phyloP scores from a whole-genome alignment of 208 protist species.

The Acanthamoeba comandoni region DNA sequence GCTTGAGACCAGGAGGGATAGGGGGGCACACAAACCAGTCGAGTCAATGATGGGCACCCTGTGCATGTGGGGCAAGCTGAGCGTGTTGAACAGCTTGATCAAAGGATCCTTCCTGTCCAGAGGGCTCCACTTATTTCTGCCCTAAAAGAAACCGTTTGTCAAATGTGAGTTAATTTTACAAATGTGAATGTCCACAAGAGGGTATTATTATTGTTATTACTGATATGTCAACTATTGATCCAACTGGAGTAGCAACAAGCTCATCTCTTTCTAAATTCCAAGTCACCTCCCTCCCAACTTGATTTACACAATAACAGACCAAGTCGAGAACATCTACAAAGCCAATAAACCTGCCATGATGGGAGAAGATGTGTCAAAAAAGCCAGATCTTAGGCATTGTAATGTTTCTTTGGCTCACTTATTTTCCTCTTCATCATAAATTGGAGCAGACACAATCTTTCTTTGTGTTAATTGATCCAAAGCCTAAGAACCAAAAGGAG shows the following conservation, averaged over 20 bases:
- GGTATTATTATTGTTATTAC: no score
- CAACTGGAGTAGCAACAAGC: background rate
- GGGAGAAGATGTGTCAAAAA: background rate
- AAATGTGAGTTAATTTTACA: no score
- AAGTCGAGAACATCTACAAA: conserved; percentile 39
- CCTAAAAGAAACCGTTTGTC: no score
- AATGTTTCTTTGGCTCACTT: background rate
- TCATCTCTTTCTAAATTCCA: background rate
- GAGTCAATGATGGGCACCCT: conserved; percentile 28
- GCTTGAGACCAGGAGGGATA: background rate
- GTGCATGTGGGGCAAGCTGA: conserved; percentile 29
- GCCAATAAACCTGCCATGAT: conserved; percentile 26
- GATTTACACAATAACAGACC: conserved; percentile 37
- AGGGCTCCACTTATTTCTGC: conserved; percentile 29
- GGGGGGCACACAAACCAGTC: background rate
- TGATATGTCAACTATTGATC: conserved; percentile 36
- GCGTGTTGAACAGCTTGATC: conserved; percentile 19
- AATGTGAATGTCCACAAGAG: no score
- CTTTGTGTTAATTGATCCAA: background rate
- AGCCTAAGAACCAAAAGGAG: no score
- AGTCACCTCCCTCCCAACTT: background rate
- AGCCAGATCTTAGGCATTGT: background rate
- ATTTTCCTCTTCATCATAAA: conserved; percentile 52
- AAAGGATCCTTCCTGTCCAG: conserved; percentile 22
- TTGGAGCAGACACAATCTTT: conserved; percentile 7